phyloP scores from a whole-genome alignment of 768 basidiomycete genomes.

The Kwoniella sp. region DNA sequence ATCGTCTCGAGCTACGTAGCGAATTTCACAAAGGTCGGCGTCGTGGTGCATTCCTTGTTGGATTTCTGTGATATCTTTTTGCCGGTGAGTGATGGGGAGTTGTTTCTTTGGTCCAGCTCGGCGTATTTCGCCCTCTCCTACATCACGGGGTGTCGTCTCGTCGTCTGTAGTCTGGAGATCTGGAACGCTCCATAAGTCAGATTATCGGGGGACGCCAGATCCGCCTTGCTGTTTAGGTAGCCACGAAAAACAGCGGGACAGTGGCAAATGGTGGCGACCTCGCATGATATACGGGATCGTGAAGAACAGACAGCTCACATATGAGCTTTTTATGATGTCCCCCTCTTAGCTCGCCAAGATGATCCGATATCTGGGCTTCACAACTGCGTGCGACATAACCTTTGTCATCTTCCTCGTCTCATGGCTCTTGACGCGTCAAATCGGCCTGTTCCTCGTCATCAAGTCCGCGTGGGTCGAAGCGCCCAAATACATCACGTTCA shows the following conservation, averaged over 20 bases:
- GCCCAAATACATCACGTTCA: conserved; percentile 61
- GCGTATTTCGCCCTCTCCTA: too few species aligned
- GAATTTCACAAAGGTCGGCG: conserved; percentile 86
- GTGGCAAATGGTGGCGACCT: too few species aligned
- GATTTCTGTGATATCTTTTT: conserved; percentile 91
- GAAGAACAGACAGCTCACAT: too few species aligned
- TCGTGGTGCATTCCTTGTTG: conserved; percentile 87
- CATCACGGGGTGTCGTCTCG: conserved; percentile 1
- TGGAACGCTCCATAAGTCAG: too few species aligned
- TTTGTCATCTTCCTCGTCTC: conserved; percentile 83
- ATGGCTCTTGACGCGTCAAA: conserved; percentile 88
- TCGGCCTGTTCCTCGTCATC: conserved; percentile 75
- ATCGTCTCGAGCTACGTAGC: conserved; percentile 75
- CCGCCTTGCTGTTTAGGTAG: too few species aligned
- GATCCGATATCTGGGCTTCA: conserved; percentile 76
- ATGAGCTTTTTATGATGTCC: neutral
- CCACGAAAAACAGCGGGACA: too few species aligned
- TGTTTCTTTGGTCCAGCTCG: too few species aligned
- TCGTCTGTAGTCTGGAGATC: neutral
- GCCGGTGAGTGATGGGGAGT: conserved; percentile 66
- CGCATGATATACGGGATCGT: too few species aligned
- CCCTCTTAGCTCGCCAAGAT: conserved; percentile 80
- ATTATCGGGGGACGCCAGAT: too few species aligned
- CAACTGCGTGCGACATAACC: conserved; percentile 68
- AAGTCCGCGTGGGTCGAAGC: conserved; percentile 64